These are phyloP conservation scores for Ophiocordyceps camponoti-saundersi DNA, from an alignment of 2,329 filamentous ascomycete species.

Conservation along the genomic window DNA sequence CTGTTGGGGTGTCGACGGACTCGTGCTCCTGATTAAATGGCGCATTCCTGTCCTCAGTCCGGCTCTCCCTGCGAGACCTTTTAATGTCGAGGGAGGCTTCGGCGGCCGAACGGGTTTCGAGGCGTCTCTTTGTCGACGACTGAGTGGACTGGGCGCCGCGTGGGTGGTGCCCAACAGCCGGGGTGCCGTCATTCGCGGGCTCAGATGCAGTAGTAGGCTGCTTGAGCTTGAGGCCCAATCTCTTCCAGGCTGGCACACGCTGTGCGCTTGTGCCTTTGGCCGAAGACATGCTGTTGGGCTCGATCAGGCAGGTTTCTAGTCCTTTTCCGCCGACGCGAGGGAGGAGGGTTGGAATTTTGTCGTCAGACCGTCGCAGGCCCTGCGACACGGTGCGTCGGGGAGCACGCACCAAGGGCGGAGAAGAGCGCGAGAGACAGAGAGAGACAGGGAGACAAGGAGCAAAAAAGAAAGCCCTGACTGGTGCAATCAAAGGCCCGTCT, in stretches of 20 bases:
- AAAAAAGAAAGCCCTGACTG: not conserved
- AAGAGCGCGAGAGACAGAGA: not conserved
- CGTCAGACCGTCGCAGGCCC: not conserved
- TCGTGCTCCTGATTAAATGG: conserved; percentile 21
- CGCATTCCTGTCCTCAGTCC: conserved; percentile 9
- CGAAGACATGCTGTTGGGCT: conserved; percentile 23
- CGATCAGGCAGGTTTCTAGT: conserved; percentile 6
- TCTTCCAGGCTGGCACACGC: conserved; percentile 41
- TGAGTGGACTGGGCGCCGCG: conserved; percentile 14
- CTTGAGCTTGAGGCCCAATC: conserved; percentile 47
- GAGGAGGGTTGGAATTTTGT: conserved; percentile 1
- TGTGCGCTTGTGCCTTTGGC: conserved; percentile 24
- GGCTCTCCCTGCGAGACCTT: conserved; percentile 16
- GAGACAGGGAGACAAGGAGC: not conserved
- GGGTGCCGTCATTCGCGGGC: conserved; percentile 11
- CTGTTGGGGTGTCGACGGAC: conserved; percentile 9
- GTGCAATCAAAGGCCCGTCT: not conserved
- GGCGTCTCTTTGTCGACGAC: conserved; percentile 20
- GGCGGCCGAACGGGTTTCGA: conserved; percentile 15
- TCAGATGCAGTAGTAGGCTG: conserved; percentile 15
- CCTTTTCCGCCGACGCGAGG: conserved; percentile 1
- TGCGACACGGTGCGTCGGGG: not conserved
- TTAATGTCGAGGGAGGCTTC: conserved; percentile 14
- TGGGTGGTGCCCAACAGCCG: conserved; percentile 19
- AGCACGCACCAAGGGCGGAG: not conserved